phyloP scores from a whole-genome alignment of 2,329 filamentous ascomycete genomes.

The Cladophialophora chaetospira region DNA sequence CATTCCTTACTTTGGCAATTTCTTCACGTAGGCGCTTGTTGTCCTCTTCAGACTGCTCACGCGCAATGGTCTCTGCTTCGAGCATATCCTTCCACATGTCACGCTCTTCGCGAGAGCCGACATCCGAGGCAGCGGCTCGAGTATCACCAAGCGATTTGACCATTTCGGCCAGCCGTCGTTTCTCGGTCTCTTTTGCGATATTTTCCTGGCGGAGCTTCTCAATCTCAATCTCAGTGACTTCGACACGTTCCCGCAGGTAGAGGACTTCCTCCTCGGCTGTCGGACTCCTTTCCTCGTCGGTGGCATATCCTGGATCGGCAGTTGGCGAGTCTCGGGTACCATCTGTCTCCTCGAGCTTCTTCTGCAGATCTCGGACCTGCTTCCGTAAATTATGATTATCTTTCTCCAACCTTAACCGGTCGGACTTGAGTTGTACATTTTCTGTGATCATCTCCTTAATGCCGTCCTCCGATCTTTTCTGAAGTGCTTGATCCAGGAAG shows the following conservation, averaged over 20 bases:
- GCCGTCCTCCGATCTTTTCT: constrained; percentile 91
- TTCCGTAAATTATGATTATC: constrained; percentile 83
- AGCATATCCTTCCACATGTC: constrained; percentile 95
- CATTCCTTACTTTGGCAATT: constrained; percentile 66
- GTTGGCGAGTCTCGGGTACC: constrained; percentile 46
- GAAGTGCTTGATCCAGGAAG: constrained; percentile 89
- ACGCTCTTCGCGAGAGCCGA: constrained; percentile 52
- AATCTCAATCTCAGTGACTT: constrained; percentile 80
- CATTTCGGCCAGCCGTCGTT: constrained; percentile 80
- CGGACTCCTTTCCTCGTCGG: constrained; percentile 56
- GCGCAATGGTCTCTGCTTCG: constrained; percentile 83
- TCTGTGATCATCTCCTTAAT: constrained; percentile 98
- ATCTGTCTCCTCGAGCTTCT: constrained; percentile 62
- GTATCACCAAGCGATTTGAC: constrained; percentile 66
- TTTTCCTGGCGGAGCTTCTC: constrained; percentile 79
- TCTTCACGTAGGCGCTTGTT: constrained; percentile 83
- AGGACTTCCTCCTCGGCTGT: constrained; percentile 78
- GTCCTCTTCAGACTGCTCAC: constrained; percentile 89
- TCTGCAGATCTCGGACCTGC: constrained; percentile 83
- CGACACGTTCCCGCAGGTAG: constrained; percentile 80
- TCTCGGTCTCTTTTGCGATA: constrained; percentile 78
- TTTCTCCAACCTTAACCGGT: constrained; percentile 82
- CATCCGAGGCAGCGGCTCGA: constrained; percentile 50
- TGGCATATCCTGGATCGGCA: constrained; percentile 52
- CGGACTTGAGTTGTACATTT: constrained; percentile 93